phyloP scores from a whole-genome alignment of 1,284 basidiomycete species.

The Cryptococcus sp. region DNA sequence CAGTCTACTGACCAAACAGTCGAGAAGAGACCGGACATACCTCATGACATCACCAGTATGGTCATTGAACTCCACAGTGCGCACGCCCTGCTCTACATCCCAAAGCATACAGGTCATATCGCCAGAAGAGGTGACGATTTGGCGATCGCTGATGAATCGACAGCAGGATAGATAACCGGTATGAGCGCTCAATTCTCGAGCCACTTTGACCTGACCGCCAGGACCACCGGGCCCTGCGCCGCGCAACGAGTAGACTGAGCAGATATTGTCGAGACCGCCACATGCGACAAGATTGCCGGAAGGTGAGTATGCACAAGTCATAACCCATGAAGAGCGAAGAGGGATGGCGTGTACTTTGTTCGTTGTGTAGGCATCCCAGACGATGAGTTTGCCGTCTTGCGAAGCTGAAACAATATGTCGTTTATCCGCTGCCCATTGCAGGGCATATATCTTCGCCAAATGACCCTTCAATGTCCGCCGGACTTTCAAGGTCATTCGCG shows the following conservation, averaged over 20 bases:
- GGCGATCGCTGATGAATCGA: slow-evolving; percentile 95
- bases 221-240: slow-evolving; percentile 43
- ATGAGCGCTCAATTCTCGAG: slow-evolving; percentile 89
- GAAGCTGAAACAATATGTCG: slow-evolving; percentile 97
- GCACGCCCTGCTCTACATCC: slow-evolving; percentile 96
- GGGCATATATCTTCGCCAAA: slow-evolving; percentile 98
- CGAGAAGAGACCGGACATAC: slow-evolving; percentile 55
- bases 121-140: slow-evolving; percentile 95
- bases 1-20: neutral
- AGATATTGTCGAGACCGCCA: slow-evolving; percentile 98
- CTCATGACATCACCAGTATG: slow-evolving; percentile 99
- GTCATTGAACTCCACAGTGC: slow-evolving; percentile 95
- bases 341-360: slow-evolving; percentile 99
- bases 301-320: slow-evolving; percentile 99
- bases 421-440: slow-evolving; percentile 98
- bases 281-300: slow-evolving; percentile 97
- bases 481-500: slow-evolving; percentile 92
- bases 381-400: slow-evolving; percentile 98
- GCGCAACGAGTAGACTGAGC: slow-evolving; percentile 89
- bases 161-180: slow-evolving; percentile 97
- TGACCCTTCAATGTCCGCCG: slow-evolving; percentile 93
- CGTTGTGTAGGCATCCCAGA: slow-evolving; percentile 99
- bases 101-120: slow-evolving; percentile 99
- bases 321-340: slow-evolving; percentile 96
- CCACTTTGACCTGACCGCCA: slow-evolving; percentile 56